phyloP scores from a whole-genome alignment of 805 yeast genomes.

The Zygotorulaspora chibaensis region DNA sequence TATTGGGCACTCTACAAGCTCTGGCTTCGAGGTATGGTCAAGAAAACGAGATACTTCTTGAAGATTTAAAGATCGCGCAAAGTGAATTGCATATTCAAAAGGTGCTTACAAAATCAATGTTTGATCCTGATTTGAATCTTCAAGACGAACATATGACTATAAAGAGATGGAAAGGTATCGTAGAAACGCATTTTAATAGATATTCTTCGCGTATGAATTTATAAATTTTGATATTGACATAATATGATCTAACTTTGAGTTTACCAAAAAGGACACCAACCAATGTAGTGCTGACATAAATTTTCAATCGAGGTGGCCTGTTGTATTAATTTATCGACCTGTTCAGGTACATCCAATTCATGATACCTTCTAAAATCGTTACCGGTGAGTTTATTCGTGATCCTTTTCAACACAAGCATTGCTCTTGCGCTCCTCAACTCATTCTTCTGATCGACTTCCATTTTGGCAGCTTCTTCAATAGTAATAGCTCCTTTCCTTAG shows the following conservation, averaged over 20 bases:
- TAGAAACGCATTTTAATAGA: slow-evolving; percentile 16
- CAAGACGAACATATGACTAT: slow-evolving; percentile 39
- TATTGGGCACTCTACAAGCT: slow-evolving; percentile 51
- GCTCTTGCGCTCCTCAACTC: slow-evolving; percentile 87
- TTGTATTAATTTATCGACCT: slow-evolving; percentile 88
- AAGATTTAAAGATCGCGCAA: slow-evolving; percentile 38
- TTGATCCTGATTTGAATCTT: slow-evolving; percentile 46
- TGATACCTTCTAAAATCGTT: slow-evolving; percentile 75
- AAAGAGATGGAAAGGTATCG: slow-evolving; percentile 41
- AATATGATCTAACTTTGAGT: neutral
- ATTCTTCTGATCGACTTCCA: slow-evolving; percentile 63
- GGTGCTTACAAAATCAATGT: slow-evolving; percentile 52
- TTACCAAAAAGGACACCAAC: slow-evolving; percentile 99
- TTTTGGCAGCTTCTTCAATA: slow-evolving; percentile 66
- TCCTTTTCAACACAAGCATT: slow-evolving; percentile 79
- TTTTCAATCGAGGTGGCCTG: slow-evolving; percentile 97
- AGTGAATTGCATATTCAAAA: slow-evolving; percentile 55
- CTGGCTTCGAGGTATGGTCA: slow-evolving; percentile 21
- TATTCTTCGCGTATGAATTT: slow-evolving; percentile 13
- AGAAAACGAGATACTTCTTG: slow-evolving; percentile 15
- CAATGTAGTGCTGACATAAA: slow-evolving; percentile 92
- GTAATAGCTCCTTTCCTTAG: slow-evolving; percentile 70
- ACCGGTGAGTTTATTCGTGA: slow-evolving; percentile 89
- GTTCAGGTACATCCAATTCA: slow-evolving; percentile 77
- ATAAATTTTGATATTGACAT: slow-evolving; percentile 1